Base-by-base conservation (phyloP, 148 eudicot species). In the Limonium bicolor region DNA sequence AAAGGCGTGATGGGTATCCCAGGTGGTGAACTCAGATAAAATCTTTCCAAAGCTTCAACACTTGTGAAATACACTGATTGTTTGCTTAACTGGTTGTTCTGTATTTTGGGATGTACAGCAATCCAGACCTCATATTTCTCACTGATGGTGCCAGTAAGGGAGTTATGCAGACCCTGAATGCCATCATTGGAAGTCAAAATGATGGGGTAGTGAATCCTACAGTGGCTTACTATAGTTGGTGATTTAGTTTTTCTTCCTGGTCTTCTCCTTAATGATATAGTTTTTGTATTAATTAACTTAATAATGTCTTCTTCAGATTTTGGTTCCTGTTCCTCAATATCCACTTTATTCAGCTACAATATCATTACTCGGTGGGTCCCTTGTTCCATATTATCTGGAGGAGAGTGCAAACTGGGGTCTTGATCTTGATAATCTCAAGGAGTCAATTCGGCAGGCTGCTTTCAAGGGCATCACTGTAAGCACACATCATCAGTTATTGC, bases 71-170 rank as follows among this genome's bases (percentile, higher is more conserved):
- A 41, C 11, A 36, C 25, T 12, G n/a, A 13, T 25, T 38, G 22
- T 48, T 23, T 27, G 32, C 6, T 14, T 34, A 36, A 15, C 14
- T 50, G 46, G n/a, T 28, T 45, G 9, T 30, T 19, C 42, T 8
- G 18, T 18, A 25, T 45, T 41, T 6, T 51, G 65, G 27, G 31
- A n/a, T n/a, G n/a, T n/a, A n/a, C 86, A 90, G 99, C 64, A 82
- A 90, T 53, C 99, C 99, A 30, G 99, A 90, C 49, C 94, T 72
- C 61, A 81, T 90, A 62, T 90, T 70, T 58, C 88, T 90, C 37
- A 90, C 99, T 4, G 95, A 85, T 71, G 99, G 95, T 68, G 99
- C 99, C 44, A 85, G 99, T 73, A 85, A 90, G 69, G 99, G 99
- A 64, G 88, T 90, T 30, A 81, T 81, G 93, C 99, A 90, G 71